Conservation (phyloP, 371 early-diverging fungal species). For the Actinomucor elegans region DNA sequence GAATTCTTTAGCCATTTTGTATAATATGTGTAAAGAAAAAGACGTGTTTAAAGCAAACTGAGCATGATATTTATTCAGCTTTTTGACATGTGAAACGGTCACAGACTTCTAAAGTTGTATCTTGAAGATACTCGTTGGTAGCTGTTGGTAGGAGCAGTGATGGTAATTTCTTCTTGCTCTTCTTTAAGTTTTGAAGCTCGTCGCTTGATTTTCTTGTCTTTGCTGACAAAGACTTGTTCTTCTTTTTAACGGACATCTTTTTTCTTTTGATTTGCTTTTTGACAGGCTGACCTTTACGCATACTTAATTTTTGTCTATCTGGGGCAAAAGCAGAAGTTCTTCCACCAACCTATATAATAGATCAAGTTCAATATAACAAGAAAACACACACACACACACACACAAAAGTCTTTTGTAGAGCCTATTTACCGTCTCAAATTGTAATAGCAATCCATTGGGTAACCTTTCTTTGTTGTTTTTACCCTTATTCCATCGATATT, state of each 20-base stretch:
- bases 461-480: conserved; percentile 37
- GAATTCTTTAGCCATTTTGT: conserved; percentile 8
- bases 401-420: too few relatives aligned
- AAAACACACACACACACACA: too few relatives aligned
- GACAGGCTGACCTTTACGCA: neutral
- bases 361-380: too few relatives aligned
- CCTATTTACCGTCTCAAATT: conserved; percentile 42
- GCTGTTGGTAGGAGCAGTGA: neutral
- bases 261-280: neutral
- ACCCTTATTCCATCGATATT: conserved; percentile 59
- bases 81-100: too few relatives aligned
- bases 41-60: too few relatives aligned
- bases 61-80: too few relatives aligned
- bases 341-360: conserved; percentile 26
- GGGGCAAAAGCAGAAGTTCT: conserved; percentile 28
- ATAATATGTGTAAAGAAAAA: neutral
- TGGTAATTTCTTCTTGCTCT: neutral
- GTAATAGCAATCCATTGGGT: conserved; percentile 36
- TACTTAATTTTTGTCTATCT: conserved; percentile 9
- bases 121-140: neutral
- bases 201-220: neutral
- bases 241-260: conserved; percentile 1
- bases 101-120: conserved; percentile 2
- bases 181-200: neutral
- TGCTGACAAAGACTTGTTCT: neutral